Evolutionary conservation across 768 basidiomycete species (phyloP), one percentile per base, ranked within the genome.

Genomic region (Termitomyces sp.): DNA sequence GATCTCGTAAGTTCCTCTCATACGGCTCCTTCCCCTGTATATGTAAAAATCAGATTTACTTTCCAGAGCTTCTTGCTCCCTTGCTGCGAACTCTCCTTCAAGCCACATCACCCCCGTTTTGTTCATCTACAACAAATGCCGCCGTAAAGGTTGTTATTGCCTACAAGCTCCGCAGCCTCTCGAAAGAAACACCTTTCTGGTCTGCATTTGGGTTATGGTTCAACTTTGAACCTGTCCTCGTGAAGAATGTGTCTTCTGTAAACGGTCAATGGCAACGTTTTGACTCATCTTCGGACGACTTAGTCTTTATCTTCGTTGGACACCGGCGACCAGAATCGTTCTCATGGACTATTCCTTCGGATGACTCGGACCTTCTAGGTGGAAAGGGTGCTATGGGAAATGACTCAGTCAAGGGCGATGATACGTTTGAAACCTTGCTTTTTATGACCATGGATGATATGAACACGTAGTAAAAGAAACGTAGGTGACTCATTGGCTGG

Each of bases 171-270:
- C 83, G 91, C 26, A 90, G 86, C 60, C 75, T 90, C 31, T 58
- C 79, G 0, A 90, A 88, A 62, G 92, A 93, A 67, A 75, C 81
- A 0, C 74, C 83, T 0, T 94, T 93, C 69, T 93, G 91, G 90
- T 74, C 77, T 4, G 85, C 86, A 2, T 90, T 94, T 61, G 91
- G 91, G 20, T 70, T 88, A 20, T 92, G 88, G 88, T 92, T 90
- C 69, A 64, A 75, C 22, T 91, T 83, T 59, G 65, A 70, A 44
- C 87, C 85, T 4, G 81, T 87, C 5, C 71, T 86, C 16, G 66
- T 65, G 12, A 73, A 70, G 42, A 63, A 70, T 48, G 56, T 51
- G 8, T 53, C 56, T 24, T 46, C 56, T 3, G 56, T 56, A 20
- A 54, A 36, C 10, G 61, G 60, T 16, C 22, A 26, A 20, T 81